Evolutionary conservation across 1,284 basidiomycete genomes (phyloP), one percentile per base, ranked within the genome.

Genomic region (Puccinia polysora): DNA sequence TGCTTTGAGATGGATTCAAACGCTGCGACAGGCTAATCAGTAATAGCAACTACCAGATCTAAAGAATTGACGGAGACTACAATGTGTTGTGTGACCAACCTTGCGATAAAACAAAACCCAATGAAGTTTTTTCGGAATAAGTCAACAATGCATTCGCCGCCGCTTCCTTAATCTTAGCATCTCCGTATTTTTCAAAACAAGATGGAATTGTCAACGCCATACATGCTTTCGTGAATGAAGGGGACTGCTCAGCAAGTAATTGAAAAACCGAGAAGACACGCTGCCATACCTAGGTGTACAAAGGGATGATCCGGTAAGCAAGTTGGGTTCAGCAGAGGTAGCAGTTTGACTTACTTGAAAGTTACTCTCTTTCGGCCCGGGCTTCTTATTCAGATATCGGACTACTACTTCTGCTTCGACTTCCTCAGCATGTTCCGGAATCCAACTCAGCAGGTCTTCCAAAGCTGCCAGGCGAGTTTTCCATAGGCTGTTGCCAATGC

Each of bases 281-380:
- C 14, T 86, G 82, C 4, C 90, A 92, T 43, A 97, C 93, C 91
- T 94, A 75, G 0, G 18, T 28, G 68, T 15, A 38, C 36, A 7
- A 38, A 59, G 67, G 56, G 60, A 65, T 8, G 18, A 43, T 49
- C 28, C 43, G 32, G 2, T n/a, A 18, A 53, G 3, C 45, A 40
- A 49, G 28, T 3, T 47, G 15, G 20, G 25, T 23, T 18, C 59
- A 58, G 59, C 4, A 28, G 15, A 23, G 74, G 64, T 2, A 25
- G 18, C 38, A 32, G 8, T 45, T 15, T 20, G 1, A 78, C 83
- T 72, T 74, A 89, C 91, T 83, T 99, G 96, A 78, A 98, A 98
- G 78, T 98, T 99, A 84, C 97, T 98, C 82, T 99, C 96, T 49
- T 85, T 86, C 93, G 92, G 97, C 0, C 95, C 93, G 1, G 85